Percentiles rank a stretch among this genome's conserved stretches.
These are phyloP conservation scores for Solanum etuberosum DNA, from an alignment of 257 asterid species.

Conservation along the genomic window DNA sequence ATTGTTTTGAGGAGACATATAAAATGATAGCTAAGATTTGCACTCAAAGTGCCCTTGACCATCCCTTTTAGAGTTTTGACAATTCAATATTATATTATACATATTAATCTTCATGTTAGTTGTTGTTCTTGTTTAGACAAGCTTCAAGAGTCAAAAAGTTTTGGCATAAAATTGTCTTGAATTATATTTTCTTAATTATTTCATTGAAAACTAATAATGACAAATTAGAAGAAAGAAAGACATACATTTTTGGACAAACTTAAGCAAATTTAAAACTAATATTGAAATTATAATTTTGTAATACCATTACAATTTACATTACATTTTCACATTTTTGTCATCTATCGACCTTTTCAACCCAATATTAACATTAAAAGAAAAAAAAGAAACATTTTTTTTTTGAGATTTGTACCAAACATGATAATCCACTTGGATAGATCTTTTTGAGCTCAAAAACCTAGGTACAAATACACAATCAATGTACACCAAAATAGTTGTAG, in stretches of 20 bases:
- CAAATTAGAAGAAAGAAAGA: background rate
- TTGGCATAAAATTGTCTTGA: background rate
- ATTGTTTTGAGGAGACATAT: background rate
- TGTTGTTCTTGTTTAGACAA: background rate
- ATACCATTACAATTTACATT: background rate
- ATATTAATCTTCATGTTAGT: background rate
- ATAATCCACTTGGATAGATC: background rate
- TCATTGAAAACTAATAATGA: background rate
- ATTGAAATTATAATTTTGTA: background rate
- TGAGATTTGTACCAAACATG: background rate
- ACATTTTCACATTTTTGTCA: background rate
- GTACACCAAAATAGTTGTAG: background rate
- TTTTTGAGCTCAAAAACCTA: background rate
- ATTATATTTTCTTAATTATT: background rate
- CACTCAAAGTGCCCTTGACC: conserved; percentile 31
- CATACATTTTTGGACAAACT: background rate
- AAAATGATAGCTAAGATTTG: conserved; percentile 16
- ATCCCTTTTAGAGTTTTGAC: conserved; percentile 20
- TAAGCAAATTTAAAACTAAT: background rate
- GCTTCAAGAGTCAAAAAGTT: background rate
- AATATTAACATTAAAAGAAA: background rate
- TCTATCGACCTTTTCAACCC: background rate
- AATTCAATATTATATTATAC: background rate
- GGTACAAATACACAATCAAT: background rate
- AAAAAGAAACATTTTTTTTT: background rate